Evolutionary conservation across 768 basidiomycete species (phyloP).

Genomic region (Coprinopsis cinerea): DNA sequence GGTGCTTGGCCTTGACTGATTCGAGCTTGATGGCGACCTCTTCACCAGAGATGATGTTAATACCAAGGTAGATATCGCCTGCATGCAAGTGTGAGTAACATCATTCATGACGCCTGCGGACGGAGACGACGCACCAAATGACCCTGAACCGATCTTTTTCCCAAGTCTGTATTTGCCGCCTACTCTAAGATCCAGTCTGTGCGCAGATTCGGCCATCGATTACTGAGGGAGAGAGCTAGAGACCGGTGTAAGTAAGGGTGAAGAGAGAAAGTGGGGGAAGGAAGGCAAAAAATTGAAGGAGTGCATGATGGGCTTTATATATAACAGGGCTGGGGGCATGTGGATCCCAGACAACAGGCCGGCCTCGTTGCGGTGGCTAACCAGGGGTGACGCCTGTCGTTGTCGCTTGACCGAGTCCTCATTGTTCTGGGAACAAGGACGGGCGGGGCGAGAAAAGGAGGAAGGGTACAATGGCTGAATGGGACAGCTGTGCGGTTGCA

Average conservation of each 20-base stretch:
- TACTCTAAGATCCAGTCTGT: slow-evolving; percentile 80
- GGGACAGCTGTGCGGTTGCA: slow-evolving; percentile 7
- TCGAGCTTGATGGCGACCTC: slow-evolving; percentile 99
- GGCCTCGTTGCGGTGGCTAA: slow-evolving; percentile 14
- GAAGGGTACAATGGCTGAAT: not conserved
- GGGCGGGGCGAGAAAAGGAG: not conserved
- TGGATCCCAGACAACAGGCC: slow-evolving; percentile 36
- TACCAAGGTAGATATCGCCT: slow-evolving; percentile 99
- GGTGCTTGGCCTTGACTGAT: slow-evolving; percentile 99
- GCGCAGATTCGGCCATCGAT: slow-evolving; percentile 70
- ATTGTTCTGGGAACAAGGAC: not conserved
- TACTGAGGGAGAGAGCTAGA: slow-evolving; percentile 14
- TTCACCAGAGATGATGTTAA: slow-evolving; percentile 99
- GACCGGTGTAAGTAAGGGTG: slow-evolving; percentile 8
- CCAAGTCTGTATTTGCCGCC: slow-evolving; percentile 97
- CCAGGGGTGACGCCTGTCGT: slow-evolving; percentile 6
- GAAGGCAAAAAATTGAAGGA: slow-evolving; percentile 17
- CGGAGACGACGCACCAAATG: slow-evolving; percentile 67
- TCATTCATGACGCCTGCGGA: slow-evolving; percentile 8
- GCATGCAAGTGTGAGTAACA: not conserved
- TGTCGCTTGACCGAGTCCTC: not conserved
- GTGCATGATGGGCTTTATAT: slow-evolving; percentile 24
- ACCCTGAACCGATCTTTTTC: slow-evolving; percentile 99
- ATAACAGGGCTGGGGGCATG: slow-evolving; percentile 36
- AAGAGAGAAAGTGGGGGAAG: slow-evolving; percentile 17